Evolutionary conservation across 1,284 basidiomycete genomes (phyloP).

Genomic region (Apiotrichum domesticum): DNA sequence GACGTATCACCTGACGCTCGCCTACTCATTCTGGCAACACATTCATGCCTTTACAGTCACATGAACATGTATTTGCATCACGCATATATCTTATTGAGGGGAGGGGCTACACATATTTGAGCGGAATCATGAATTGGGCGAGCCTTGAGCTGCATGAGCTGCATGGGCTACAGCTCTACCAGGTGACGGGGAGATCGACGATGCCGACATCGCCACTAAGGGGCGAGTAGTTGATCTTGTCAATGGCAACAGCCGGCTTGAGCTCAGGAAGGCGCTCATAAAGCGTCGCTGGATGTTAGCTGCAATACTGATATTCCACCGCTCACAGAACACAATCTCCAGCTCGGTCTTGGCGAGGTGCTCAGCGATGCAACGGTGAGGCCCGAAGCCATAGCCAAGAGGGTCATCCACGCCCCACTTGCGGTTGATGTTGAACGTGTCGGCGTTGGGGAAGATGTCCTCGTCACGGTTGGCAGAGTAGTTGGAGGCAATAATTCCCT

Average conservation of each 20-base stretch:
- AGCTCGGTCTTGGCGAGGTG: slow-evolving; percentile 10
- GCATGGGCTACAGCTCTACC: not conserved
- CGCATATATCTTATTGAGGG: too few species aligned
- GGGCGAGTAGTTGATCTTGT: slow-evolving; percentile 10
- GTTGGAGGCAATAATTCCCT: slow-evolving; percentile 14
- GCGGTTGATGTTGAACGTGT: slow-evolving; percentile 10
- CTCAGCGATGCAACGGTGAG: slow-evolving; percentile 13
- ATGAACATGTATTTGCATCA: too few species aligned
- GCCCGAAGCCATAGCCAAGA: slow-evolving; percentile 7
- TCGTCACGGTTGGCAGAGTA: slow-evolving; percentile 12
- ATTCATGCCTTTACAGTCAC: too few species aligned
- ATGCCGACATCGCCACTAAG: slow-evolving; percentile 7
- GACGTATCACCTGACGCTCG: too few species aligned
- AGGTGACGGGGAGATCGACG: slow-evolving; percentile 5
- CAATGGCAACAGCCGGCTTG: slow-evolving; percentile 4
- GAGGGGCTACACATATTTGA: too few species aligned
- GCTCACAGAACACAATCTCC: slow-evolving; percentile 6
- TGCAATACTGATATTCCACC: too few species aligned
- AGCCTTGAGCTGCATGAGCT: too few species aligned
- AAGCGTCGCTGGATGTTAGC: slow-evolving; percentile 2
- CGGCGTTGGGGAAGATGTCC: slow-evolving; percentile 7
- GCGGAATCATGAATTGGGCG: too few species aligned
- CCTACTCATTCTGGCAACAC: too few species aligned
- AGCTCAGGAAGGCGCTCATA: slow-evolving; percentile 8
- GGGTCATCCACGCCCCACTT: slow-evolving; percentile 5